These are phyloP conservation scores for Linnemannia elongata DNA, from an alignment of 192 early-diverging fungal genomes.

Conservation along the genomic window DNA sequence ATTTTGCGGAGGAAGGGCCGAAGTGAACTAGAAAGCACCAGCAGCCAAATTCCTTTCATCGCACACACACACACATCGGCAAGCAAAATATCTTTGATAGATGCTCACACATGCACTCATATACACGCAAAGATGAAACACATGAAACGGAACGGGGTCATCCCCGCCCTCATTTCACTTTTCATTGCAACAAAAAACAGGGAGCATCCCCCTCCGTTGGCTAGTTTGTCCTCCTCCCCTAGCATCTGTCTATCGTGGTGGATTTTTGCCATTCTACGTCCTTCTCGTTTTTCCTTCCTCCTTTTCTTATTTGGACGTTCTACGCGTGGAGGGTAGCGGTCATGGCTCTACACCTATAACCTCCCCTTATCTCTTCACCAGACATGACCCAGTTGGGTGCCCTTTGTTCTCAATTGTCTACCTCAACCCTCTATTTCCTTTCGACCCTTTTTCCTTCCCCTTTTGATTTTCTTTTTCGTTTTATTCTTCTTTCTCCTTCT, in stretches of 20 bases:
- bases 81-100: not conserved
- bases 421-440: not conserved
- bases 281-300: not conserved
- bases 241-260: not conserved
- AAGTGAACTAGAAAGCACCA: not conserved
- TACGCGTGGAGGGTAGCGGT: not conserved
- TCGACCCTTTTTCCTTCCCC: not conserved
- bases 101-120: not conserved
- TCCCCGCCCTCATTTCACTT: not conserved
- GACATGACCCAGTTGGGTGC: not conserved
- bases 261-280: not conserved
- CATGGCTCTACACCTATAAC: not conserved
- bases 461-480: not conserved
- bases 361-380: not conserved
- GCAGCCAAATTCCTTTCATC: not conserved
- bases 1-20: not conserved
- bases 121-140: constrained; percentile 22
- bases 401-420: not conserved
- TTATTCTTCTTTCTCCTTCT: constrained; percentile 3
- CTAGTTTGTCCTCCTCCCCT: constrained; percentile 1
- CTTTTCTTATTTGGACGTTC: not conserved
- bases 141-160: constrained; percentile 44
- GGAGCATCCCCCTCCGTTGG: no score
- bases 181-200: not conserved
- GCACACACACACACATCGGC: constrained; percentile 1